Evolutionary conservation across 148 eudicot genomes (phyloP).

Genomic region (Spergularia marina): DNA sequence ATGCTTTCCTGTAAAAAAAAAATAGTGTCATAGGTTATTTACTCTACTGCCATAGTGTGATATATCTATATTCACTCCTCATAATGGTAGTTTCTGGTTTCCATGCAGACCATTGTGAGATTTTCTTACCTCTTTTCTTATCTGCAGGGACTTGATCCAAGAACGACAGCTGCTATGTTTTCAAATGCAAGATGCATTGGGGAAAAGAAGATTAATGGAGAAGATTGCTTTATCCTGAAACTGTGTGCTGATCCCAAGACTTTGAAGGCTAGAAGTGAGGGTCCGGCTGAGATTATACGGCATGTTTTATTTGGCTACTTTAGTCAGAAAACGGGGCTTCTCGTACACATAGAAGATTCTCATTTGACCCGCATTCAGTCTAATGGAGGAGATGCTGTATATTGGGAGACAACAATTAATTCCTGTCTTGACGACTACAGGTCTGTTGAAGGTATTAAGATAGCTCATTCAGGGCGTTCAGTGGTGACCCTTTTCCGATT

Average conservation of each 20-base stretch:
- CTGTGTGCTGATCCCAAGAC: conserved; percentile 59
- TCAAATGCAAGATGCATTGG: conserved; percentile 57
- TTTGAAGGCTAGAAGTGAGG: conserved; percentile 55
- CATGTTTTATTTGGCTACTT: conserved; percentile 62
- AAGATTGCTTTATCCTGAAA: conserved; percentile 68
- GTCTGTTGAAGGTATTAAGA: conserved; percentile 89
- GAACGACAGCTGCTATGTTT: conserved; percentile 61
- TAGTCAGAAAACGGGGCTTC: conserved; percentile 63
- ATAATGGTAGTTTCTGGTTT: not conserved
- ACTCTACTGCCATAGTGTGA: too few species aligned
- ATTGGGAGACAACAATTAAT: conserved; percentile 84
- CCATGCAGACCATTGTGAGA: not conserved
- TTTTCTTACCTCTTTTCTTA: not conserved
- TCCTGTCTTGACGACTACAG: conserved; percentile 77
- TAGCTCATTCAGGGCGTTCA: conserved; percentile 91
- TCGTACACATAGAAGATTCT: conserved; percentile 58
- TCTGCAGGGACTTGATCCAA: conserved; percentile 63
- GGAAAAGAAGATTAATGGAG: conserved; percentile 58
- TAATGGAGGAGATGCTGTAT: conserved; percentile 91
- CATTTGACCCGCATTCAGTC: conserved; percentile 84
- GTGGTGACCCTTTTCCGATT: conserved; percentile 90
- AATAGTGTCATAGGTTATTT: too few species aligned
- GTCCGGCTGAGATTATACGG: conserved; percentile 62
- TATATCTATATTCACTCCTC: not conserved
- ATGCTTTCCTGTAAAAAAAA: not conserved